Conservation (phyloP, 2,329 filamentous ascomycete species). For the Chrysoporthe cubensis region DNA sequence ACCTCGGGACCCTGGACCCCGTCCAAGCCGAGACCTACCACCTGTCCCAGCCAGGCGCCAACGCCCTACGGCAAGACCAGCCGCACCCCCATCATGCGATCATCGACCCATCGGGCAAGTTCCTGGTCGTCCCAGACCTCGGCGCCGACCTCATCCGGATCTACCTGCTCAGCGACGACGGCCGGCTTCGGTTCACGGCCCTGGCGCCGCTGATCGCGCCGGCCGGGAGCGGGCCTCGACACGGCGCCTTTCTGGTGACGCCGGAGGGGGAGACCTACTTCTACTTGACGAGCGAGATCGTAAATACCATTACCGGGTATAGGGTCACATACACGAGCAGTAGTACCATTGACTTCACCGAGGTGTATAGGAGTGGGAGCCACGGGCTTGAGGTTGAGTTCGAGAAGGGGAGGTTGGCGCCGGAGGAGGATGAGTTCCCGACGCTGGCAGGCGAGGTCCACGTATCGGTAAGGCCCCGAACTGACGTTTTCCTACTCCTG, state of each 20-base stretch:
- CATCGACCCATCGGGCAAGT: constrained; percentile 67
- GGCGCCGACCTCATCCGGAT: constrained; percentile 64
- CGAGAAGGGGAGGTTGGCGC: constrained; percentile 1
- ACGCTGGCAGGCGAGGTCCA: constrained; percentile 57
- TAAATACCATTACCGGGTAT: constrained; percentile 61
- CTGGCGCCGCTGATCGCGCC: constrained; percentile 46
- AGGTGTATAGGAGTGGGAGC: constrained; percentile 52
- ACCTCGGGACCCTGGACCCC: constrained; percentile 41
- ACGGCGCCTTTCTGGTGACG: constrained; percentile 60
- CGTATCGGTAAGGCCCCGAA: constrained; percentile 53
- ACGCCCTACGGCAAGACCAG: constrained; percentile 55
- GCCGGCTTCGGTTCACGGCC: constrained; percentile 45
- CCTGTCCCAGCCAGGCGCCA: constrained; percentile 43
- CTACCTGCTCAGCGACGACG: constrained; percentile 56
- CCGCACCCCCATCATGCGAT: constrained; percentile 69
- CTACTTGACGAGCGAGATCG: constrained; percentile 65
- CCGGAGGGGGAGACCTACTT: constrained; percentile 52
- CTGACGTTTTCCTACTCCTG: not conserved
- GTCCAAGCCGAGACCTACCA: constrained; percentile 46
- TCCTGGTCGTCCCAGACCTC: constrained; percentile 67
- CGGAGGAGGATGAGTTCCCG: not conserved
- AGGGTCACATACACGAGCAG: constrained; percentile 54
- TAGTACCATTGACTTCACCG: constrained; percentile 47
- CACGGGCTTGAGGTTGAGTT: constrained; percentile 51
- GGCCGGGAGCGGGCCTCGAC: constrained; percentile 66